Base-by-base conservation (phyloP, 441 rosid genomes). In the Gossypium gossypioides region DNA sequence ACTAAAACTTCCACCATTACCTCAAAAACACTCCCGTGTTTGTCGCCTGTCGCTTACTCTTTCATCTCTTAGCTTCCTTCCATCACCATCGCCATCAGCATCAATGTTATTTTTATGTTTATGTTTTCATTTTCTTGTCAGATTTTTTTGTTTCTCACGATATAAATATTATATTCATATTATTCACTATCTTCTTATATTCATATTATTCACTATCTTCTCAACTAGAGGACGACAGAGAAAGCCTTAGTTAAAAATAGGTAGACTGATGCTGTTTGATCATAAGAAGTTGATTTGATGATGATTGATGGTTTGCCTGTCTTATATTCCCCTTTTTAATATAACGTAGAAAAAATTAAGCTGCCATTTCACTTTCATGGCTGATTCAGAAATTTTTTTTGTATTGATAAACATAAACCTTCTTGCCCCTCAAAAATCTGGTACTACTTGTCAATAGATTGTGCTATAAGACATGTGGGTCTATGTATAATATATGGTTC, bases 1-100 rank as follows among this genome's bases (percentile, higher is more conserved):
- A 51, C 22, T 51, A 4, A 19, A 19, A 7, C 21, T 51, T 51
- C 54, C 40, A 46, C 69, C 73, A 54, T 25, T 24, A 21, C 21
- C 71, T n/a, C 54, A 64, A 59, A 66, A 46, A 27, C 59, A 32
- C 78, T 37, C 84, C 79, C 85, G 80, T 72, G 83, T 79, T 83
- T 70, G 72, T 83, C 82, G 83, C 86, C 77, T 81, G 81, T 60
- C 25, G 51, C 51, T 12, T 46, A 46, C 15, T 46, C 51, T 46
- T 4, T 2, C n/a, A 46, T 24, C 25, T 24, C 9, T 4, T 25
- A 5, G 1, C 6, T 56, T 22, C 57, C 62, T 57, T 24, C 62
- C 34, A 57, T 57, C 62, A 24, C 16, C 51, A 13, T 46, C 51
- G 51, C 34, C 62, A 57, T 57, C 34, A 57, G 4, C 51, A 44